These are phyloP conservation scores for Stephania japonica DNA, from an alignment of 164 flowering plant genomes.

Conservation along the genomic window DNA sequence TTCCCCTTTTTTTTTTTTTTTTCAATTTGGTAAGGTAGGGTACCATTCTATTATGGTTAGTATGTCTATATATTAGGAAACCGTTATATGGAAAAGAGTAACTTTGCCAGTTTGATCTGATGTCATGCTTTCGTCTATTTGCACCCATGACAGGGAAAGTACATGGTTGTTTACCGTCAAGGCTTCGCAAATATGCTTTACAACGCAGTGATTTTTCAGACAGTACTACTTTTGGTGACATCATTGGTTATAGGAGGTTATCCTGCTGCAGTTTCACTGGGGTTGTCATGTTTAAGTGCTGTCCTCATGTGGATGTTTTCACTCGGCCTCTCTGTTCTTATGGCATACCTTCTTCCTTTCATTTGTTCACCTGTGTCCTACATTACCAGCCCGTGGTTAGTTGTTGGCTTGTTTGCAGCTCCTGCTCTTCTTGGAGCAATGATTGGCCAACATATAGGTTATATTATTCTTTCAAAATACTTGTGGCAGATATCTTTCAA, in stretches of 20 bases:
- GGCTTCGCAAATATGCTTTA: constrained; percentile 70
- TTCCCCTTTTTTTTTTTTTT: too few relatives aligned
- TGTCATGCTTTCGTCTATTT: not conserved
- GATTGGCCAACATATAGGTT: constrained; percentile 78
- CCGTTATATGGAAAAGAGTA: not conserved
- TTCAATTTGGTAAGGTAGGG: too few relatives aligned
- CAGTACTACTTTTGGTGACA: constrained; percentile 62
- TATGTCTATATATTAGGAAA: not conserved
- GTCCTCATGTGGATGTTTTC: constrained; percentile 74
- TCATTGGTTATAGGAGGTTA: constrained; percentile 82
- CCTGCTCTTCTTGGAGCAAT: constrained; percentile 90
- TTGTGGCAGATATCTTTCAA: constrained; percentile 34
- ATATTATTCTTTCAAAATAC: constrained; percentile 44
- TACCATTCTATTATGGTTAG: not conserved
- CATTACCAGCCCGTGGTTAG: constrained; percentile 77
- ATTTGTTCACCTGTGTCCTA: constrained; percentile 66
- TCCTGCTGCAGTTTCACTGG: constrained; percentile 55
- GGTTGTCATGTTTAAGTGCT: constrained; percentile 56
- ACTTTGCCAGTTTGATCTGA: constrained; percentile 5
- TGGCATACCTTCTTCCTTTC: constrained; percentile 61
- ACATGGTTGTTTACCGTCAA: constrained; percentile 74
- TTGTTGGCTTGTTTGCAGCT: constrained; percentile 72
- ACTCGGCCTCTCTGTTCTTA: constrained; percentile 48
- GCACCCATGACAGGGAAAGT: constrained; percentile 60
- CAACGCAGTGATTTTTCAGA: constrained; percentile 68